Conservation (phyloP, 495 filamentous ascomycete species). For the Endocarpon pusillum region DNA sequence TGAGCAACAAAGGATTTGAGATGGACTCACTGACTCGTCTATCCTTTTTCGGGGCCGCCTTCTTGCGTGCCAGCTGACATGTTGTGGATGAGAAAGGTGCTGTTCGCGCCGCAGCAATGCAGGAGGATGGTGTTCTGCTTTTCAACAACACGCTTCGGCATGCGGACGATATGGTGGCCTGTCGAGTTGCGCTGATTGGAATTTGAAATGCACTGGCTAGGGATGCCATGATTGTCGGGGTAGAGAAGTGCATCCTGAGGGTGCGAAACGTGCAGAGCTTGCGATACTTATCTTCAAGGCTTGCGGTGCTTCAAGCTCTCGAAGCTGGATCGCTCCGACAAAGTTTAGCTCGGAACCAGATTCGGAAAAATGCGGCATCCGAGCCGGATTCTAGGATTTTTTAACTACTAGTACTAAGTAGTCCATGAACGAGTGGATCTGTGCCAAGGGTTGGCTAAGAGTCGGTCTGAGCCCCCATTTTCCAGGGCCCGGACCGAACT, state of each 20-base stretch:
- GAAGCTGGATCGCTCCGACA: too few relatives aligned
- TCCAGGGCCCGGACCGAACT: too few relatives aligned
- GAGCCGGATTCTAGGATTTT: too few relatives aligned
- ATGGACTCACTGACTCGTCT: constrained; percentile 16
- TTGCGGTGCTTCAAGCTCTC: too few relatives aligned
- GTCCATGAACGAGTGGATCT: too few relatives aligned
- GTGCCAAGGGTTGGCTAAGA: too few relatives aligned
- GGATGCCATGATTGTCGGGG: neutral
- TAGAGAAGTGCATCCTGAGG: neutral
- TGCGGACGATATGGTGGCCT: neutral
- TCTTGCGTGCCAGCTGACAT: constrained; percentile 4
- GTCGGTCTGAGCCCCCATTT: too few relatives aligned
- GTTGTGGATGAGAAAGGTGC: constrained; percentile 9
- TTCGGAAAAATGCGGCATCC: too few relatives aligned
- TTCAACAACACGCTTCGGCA: neutral
- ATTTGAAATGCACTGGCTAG: constrained; percentile 2
- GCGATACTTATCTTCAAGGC: too few relatives aligned
- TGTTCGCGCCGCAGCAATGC: neutral
- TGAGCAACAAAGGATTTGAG: neutral
- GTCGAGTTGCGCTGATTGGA: constrained; percentile 4
- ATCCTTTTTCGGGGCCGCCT: constrained; percentile 6
- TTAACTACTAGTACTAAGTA: too few relatives aligned
- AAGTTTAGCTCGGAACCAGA: too few relatives aligned
- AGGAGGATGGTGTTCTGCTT: neutral
- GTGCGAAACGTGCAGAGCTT: too few relatives aligned